phyloP scores from a whole-genome alignment of 441 rosid species.

The Corymbia calophylla region DNA sequence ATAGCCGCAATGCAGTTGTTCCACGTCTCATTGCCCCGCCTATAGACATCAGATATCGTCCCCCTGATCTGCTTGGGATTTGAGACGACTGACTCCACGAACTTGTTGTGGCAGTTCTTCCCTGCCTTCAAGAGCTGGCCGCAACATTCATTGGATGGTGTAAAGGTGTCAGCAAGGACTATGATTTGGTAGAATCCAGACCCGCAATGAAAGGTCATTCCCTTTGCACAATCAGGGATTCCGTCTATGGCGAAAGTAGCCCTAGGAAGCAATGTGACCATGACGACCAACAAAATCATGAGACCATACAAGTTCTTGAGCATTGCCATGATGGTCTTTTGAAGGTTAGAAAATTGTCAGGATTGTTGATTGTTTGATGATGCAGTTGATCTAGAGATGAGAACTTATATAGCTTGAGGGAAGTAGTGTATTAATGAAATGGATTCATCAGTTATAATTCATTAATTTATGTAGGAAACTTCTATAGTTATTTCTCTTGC shows the following conservation, averaged over 20 bases:
- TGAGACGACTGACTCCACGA: not conserved
- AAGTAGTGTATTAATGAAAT: not conserved
- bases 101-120: not conserved
- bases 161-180: not conserved
- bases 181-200: not conserved
- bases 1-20: not conserved
- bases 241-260: not conserved
- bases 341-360: not conserved
- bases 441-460: too few relatives aligned
- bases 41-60: not conserved
- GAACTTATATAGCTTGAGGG: not conserved
- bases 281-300: not conserved
- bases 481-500: not conserved
- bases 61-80: not conserved
- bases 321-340: not conserved
- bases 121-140: not conserved
- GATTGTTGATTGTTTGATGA: not conserved
- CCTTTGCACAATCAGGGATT: not conserved
- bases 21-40: not conserved
- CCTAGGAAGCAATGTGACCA: not conserved
- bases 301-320: not conserved
- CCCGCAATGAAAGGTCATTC: not conserved
- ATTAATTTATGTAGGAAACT: too few relatives aligned
- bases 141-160: not conserved
- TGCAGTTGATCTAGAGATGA: not conserved